Evolutionary conservation across 345 rosid genomes (phyloP), one percentile per base, ranked within the genome.

Genomic region (Moringa oleifera): DNA sequence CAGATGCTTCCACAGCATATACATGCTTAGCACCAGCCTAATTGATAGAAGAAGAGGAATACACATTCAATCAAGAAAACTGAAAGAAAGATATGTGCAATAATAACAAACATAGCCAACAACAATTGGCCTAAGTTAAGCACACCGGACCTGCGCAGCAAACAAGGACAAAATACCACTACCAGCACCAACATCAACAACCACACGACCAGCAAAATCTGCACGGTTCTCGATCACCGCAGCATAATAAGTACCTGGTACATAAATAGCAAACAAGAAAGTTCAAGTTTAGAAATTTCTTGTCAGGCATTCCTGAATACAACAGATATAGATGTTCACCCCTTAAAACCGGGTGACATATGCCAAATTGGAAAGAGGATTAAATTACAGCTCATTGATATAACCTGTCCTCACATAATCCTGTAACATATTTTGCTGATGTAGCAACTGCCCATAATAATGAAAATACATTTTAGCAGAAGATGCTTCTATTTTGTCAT

Each of bases 1-100:
- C 99, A 54, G 97, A 94, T 70, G 99, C 97, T 83, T 94, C 99
- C 53, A 94, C 89, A 52, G 99, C 99, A 81, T 90, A 94, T 53
- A 90, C 97, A 88, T 90, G 99, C 77, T 85, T 94, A 70, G 97
- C 99, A 76, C 99, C 97, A 76, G 97, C 99, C 97, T 94, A 80
- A 64, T 37, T 22, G 56, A 23, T n/a, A 21, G 18, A 18, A 55
- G 21, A 56, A 23, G 59, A 59, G 55, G 20, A 73, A 53, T 52
- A 36, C 13, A 55, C 19, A 24, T 64, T 21, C 60, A 74, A 21
- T 53, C 54, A 37, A 31, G 25, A 66, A n/a, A 57, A 33, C 37
- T 21, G 15, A 18, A 23, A 25, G 23, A n/a, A n/a, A n/a, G n/a
- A n/a, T n/a, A n/a, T n/a, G n/a, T n/a, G n/a, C n/a, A n/a, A n/a